A percentile compares a stretch with the other conserved stretches of the same genome.
These are phyloP conservation scores for Boletales sp. DNA, from an alignment of 768 basidiomycete genomes.

Conservation along the genomic window DNA sequence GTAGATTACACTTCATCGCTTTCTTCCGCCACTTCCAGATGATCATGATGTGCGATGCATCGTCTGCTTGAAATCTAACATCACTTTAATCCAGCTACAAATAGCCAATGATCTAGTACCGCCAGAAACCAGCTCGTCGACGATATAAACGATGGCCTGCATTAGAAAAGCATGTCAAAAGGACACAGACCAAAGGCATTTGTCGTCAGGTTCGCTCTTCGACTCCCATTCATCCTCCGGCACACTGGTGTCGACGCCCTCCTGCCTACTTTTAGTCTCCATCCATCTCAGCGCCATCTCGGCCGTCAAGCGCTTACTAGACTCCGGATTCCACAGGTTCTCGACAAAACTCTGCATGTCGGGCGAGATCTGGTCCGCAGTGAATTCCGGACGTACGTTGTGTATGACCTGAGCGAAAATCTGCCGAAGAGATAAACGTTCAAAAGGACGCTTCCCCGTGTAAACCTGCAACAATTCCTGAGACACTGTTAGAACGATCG, in stretches of 20 bases:
- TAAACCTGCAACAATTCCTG: constrained; percentile 12
- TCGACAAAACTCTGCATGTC: constrained; percentile 31
- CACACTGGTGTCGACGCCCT: constrained; percentile 7
- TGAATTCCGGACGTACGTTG: constrained; percentile 15
- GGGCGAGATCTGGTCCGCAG: constrained; percentile 8
- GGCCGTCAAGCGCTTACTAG: constrained; percentile 23
- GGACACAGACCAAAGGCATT: constrained; percentile 12
- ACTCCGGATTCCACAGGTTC: constrained; percentile 22
- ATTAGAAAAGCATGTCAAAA: not conserved
- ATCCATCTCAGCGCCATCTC: constrained; percentile 22
- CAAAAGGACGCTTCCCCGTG: constrained; percentile 11
- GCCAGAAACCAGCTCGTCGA: too few relatives aligned
- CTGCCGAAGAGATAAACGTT: not conserved
- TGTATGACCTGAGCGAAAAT: not conserved
- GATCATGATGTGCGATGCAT: too few relatives aligned
- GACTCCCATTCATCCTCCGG: constrained; percentile 16
- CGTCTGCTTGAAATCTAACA: too few relatives aligned
- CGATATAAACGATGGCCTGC: too few relatives aligned
- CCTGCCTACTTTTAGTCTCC: constrained; percentile 11
- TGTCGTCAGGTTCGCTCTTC: not conserved
- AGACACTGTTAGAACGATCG: not conserved
- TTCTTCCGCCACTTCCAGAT: too few relatives aligned
- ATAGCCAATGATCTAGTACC: too few relatives aligned
- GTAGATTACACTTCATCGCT: too few relatives aligned
- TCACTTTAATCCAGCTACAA: too few relatives aligned